A percentile compares a stretch with the other conserved stretches of the same genome.
Conservation (phyloP, 1,284 basidiomycete species). For the Peniophora sp. region DNA sequence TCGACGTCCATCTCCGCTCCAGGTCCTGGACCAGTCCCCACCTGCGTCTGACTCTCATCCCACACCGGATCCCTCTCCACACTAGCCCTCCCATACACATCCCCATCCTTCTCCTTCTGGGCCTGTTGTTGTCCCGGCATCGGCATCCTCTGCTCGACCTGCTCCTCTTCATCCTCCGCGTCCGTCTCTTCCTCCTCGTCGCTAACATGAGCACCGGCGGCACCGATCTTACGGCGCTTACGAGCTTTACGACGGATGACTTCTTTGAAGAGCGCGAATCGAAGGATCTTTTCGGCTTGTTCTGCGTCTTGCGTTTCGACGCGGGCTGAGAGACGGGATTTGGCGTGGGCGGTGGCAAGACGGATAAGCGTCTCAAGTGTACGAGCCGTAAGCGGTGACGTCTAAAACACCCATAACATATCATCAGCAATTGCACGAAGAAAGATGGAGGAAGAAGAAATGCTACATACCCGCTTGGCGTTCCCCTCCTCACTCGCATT, state of each 20-base stretch:
- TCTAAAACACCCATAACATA: slow-evolving; percentile 39
- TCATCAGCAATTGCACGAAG: slow-evolving; percentile 1
- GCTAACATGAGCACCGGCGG: slow-evolving; percentile 36
- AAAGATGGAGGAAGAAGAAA: slow-evolving; percentile 7
- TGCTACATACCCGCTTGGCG: slow-evolving; percentile 80
- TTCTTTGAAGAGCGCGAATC: slow-evolving; percentile 97
- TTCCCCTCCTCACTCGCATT: slow-evolving; percentile 92
- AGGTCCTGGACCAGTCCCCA: slow-evolving; percentile 15
- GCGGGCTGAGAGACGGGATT: slow-evolving; percentile 81
- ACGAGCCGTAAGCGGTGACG: slow-evolving; percentile 95
- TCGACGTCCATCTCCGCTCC: slow-evolving; percentile 57
- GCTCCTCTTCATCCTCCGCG: slow-evolving; percentile 46
- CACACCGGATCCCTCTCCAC: slow-evolving; percentile 42
- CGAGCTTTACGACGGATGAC: slow-evolving; percentile 76
- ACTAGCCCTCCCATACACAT: slow-evolving; percentile 44
- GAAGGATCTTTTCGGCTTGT: slow-evolving; percentile 91
- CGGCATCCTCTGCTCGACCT: slow-evolving; percentile 41
- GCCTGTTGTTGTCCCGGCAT: slow-evolving; percentile 23
- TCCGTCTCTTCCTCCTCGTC: slow-evolving; percentile 40
- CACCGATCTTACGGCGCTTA: slow-evolving; percentile 77
- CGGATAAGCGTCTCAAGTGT: slow-evolving; percentile 98
- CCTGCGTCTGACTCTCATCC: slow-evolving; percentile 37
- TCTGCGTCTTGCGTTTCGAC: slow-evolving; percentile 86
- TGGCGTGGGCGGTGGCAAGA: slow-evolving; percentile 96
- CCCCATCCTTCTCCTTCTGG: slow-evolving; percentile 32